phyloP scores from a whole-genome alignment of 371 early-diverging fungal species.

The Zopfochytrium polystomum region DNA sequence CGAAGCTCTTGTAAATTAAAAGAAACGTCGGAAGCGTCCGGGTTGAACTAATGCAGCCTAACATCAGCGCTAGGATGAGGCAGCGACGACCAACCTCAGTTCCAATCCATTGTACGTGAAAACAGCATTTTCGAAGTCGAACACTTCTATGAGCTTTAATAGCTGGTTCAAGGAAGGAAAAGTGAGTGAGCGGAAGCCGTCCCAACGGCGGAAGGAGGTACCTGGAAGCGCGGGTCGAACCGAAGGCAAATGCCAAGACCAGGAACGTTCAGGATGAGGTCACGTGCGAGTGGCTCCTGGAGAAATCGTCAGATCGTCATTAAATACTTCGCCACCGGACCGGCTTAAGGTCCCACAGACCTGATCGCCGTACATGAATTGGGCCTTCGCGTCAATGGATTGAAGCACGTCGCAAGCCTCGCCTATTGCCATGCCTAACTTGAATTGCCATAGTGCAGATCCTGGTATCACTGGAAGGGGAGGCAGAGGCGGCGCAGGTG shows the following conservation, averaged over 20 bases:
- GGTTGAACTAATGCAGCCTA: neutral
- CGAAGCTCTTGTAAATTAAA: slow-evolving; percentile 7
- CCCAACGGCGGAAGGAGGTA: too few species aligned
- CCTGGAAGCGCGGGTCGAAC: slow-evolving; percentile 7
- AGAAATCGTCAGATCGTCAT: too few species aligned
- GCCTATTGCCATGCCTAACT: neutral
- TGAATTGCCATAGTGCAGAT: neutral
- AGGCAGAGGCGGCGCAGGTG: neutral
- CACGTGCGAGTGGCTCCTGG: neutral
- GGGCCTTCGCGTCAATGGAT: neutral
- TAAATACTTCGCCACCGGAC: too few species aligned
- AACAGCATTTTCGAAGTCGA: neutral
- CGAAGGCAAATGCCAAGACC: slow-evolving; percentile 9
- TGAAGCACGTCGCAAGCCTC: neutral
- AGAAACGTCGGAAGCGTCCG: slow-evolving; percentile 4
- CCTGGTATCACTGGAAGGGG: neutral
- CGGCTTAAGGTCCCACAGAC: too few species aligned
- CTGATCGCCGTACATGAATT: neutral
- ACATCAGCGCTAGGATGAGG: neutral
- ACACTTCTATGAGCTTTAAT: neutral
- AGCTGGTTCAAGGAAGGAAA: too few species aligned
- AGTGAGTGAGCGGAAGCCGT: too few species aligned
- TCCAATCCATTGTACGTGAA: slow-evolving; percentile 1
- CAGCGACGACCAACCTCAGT: neutral
- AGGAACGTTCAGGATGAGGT: slow-evolving; percentile 4